A percentile compares a stretch with the other conserved stretches of the same genome.
These are phyloP conservation scores for Fraxinus baroniana DNA, from an alignment of 305 asterid genomes.

Conservation along the genomic window DNA sequence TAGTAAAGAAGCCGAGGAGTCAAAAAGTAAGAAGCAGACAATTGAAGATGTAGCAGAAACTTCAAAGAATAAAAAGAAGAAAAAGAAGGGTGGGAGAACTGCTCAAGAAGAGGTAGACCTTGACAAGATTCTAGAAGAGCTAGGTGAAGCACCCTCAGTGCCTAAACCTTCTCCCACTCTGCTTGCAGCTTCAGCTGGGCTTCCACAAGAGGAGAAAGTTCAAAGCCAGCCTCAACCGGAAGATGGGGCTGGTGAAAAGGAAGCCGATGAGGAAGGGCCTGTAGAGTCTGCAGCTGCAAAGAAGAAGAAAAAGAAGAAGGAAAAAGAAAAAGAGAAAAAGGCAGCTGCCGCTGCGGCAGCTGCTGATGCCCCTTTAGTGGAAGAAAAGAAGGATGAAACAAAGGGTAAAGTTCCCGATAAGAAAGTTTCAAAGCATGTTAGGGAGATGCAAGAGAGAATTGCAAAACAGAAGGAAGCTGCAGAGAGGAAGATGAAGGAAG, in stretches of 20 bases:
- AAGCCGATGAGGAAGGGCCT: constrained; percentile 61
- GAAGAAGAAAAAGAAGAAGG: constrained; percentile 97
- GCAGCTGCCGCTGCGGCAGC: constrained; percentile 27
- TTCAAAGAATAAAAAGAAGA: constrained; percentile 71
- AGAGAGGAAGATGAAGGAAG: constrained; percentile 78
- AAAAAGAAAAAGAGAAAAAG: constrained; percentile 74
- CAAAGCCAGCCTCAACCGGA: constrained; percentile 53
- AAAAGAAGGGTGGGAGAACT: constrained; percentile 60
- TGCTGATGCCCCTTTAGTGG: constrained; percentile 39
- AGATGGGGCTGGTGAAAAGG: constrained; percentile 60
- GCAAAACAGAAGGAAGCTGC: constrained; percentile 74
- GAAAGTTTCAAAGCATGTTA: constrained; percentile 77
- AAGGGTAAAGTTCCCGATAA: constrained; percentile 53
- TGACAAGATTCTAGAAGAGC: constrained; percentile 75
- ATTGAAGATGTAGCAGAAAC: constrained; percentile 50
- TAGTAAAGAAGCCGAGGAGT: constrained; percentile 33
- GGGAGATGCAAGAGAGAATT: constrained; percentile 90
- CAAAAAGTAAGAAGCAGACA: constrained; percentile 37
- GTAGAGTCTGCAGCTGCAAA: constrained; percentile 73
- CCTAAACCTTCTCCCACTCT: constrained; percentile 38
- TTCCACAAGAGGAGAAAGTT: constrained; percentile 44
- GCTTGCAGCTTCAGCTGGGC: constrained; percentile 37
- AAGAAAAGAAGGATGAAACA: constrained; percentile 63
- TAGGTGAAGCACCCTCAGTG: constrained; percentile 60
- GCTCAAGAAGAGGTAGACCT: constrained; percentile 75